Base-by-base conservation (phyloP, 2,329 filamentous ascomycete species). In the Aspergillus novoparasiticus region DNA sequence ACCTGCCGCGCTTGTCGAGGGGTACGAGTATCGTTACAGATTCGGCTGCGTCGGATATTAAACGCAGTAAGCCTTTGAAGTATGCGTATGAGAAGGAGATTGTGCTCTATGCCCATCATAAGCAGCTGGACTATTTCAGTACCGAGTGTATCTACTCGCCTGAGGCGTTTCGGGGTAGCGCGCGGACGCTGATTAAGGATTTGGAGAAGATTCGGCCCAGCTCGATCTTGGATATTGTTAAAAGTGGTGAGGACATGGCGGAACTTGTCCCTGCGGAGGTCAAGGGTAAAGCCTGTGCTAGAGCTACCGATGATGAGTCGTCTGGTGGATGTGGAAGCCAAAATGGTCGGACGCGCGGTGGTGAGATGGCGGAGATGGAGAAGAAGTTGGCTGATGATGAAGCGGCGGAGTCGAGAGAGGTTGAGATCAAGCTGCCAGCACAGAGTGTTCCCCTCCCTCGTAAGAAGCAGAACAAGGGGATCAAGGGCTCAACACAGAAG, bases 21-120 rank as follows among this genome's bases (percentile, higher is more conserved):
- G 94, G 93, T 59, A 98, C 95, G 2, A 95, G 88, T 69, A 98
- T 99, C 70, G 84, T 98, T 16, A 99, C 89, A 2, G 90, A 86
- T 46, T 90, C 88, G 71, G 82, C 88, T 36, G 86, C 85, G n/a
- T 93, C 91, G 63, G 93, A 96, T 64, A 94, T 97, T 68, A 96
- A 96, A 82, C 87, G 95, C 68, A 96, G 92, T 80, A 99, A 99
- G 80, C 95, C 95, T 16, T 84, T 99, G 53, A 98, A 99, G 78
- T 99, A 98, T 76, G 94, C 94, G 1, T 99, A 98, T 75, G 95
- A 99, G 76, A 99, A 99, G 81, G 95, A 99, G 76, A 99, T 99
- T 69, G 95, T 99, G 21, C 84, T 99, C 6, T 99, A 99, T 75
- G 95, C 95, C 6, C 92, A 98, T 75, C 93, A 99, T 82, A 96